phyloP scores from a whole-genome alignment of 2,329 filamentous ascomycete genomes.

The Cordyceps tenuipes region DNA sequence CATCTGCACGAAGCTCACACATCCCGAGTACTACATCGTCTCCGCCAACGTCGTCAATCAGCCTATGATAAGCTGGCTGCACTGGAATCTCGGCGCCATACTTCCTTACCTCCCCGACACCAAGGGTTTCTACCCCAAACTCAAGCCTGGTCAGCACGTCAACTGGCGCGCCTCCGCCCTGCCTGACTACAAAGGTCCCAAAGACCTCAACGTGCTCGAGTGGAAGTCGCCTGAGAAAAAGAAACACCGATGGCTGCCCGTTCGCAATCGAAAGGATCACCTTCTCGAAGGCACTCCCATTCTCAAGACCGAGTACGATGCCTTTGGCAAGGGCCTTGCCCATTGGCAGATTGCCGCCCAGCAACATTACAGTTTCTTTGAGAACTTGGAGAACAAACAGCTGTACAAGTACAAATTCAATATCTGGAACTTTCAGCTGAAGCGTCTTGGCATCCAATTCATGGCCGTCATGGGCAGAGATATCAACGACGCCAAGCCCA shows the following conservation, averaged over 20 bases:
- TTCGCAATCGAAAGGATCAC: constrained; percentile 26
- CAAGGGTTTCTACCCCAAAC: constrained; percentile 17
- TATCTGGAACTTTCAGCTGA: constrained; percentile 40
- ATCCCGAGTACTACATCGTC: constrained; percentile 42
- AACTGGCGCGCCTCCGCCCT: constrained; percentile 32
- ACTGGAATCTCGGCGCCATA: constrained; percentile 44
- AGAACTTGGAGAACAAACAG: constrained; percentile 39
- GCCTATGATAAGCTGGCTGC: constrained; percentile 44
- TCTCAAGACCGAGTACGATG: constrained; percentile 37
- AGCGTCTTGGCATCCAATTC: constrained; percentile 46
- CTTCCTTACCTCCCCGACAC: constrained; percentile 45
- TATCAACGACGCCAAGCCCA: constrained; percentile 38
- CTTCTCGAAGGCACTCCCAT: constrained; percentile 39
- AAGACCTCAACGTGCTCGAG: constrained; percentile 22
- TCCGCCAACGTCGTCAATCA: constrained; percentile 51
- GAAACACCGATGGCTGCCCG: constrained; percentile 43
- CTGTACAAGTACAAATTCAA: constrained; percentile 40
- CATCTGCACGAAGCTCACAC: constrained; percentile 41
- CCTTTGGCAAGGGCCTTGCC: constrained; percentile 34
- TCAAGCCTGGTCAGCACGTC: constrained; percentile 19
- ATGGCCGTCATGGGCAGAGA: constrained; percentile 45
- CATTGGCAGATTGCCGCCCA: constrained; percentile 44
- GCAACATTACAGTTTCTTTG: constrained; percentile 39
- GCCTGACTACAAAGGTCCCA: constrained; percentile 25
- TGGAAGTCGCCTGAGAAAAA: constrained; percentile 28